These are phyloP conservation scores for Dryas octopetala DNA, from an alignment of 306 rosid species.

Conservation along the genomic window DNA sequence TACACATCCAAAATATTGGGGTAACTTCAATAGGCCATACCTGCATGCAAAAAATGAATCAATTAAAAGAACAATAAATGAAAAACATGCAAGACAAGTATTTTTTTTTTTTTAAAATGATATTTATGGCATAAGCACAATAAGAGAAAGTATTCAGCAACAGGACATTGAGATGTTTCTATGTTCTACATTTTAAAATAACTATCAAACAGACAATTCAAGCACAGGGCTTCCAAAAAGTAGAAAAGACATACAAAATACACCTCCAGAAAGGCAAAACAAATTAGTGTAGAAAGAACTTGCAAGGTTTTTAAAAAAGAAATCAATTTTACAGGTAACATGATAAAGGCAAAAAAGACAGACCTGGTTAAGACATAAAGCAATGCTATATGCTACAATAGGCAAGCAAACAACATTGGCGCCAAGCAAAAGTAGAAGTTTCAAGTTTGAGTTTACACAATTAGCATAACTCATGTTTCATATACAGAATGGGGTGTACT, in stretches of 20 bases:
- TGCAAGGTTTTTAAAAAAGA: background rate
- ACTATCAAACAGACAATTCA: background rate
- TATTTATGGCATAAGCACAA: background rate
- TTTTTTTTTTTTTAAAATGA: too few relatives aligned
- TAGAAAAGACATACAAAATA: background rate
- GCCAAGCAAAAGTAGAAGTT: background rate
- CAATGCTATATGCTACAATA: background rate
- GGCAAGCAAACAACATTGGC: background rate
- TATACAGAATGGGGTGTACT: background rate
- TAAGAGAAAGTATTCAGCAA: background rate
- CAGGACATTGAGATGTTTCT: background rate
- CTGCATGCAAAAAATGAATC: constrained; percentile 39
- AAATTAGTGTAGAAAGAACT: background rate
- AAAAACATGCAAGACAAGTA: background rate
- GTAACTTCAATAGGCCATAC: constrained; percentile 79
- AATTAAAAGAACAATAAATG: background rate
- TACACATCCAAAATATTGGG: too few relatives aligned
- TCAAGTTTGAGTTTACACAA: background rate
- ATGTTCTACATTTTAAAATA: background rate
- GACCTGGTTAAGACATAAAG: background rate
- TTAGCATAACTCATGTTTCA: background rate
- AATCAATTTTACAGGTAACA: background rate
- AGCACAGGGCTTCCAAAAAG: background rate
- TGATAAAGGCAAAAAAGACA: background rate
- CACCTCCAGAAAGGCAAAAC: background rate